Evolutionary conservation across 106 monocot species (phyloP).

Genomic region (Vanilla planifolia): DNA sequence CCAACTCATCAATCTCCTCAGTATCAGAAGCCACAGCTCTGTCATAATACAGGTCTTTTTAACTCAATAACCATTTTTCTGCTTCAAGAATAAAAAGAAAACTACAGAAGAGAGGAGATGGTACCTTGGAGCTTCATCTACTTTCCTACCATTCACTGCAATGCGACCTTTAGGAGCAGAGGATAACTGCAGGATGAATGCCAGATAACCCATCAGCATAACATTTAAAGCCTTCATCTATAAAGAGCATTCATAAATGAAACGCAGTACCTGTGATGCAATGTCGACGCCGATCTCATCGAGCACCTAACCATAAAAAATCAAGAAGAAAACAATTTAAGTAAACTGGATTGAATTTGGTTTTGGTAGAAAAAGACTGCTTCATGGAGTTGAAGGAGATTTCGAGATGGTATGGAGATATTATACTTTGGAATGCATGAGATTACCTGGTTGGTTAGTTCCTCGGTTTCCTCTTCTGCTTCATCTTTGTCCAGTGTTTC

Average conservation of each 20-base stretch:
- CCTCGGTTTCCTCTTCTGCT: constrained; percentile 96
- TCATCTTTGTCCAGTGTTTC: constrained; percentile 98
- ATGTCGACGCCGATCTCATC: constrained; percentile 98
- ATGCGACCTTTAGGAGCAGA: constrained; percentile 95
- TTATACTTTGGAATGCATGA: not conserved
- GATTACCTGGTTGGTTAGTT: constrained; percentile 86
- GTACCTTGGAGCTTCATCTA: constrained; percentile 58
- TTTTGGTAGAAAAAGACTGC: no score
- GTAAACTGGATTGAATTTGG: no score
- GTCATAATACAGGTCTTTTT: not conserved
- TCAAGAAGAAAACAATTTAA: constrained; percentile 1
- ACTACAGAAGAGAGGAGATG: no score
- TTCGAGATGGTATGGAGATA: no score
- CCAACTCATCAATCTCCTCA: constrained; percentile 69
- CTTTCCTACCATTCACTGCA: constrained; percentile 44
- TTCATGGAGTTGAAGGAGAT: no score
- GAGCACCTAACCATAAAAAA: constrained; percentile 52
- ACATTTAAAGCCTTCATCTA: not conserved
- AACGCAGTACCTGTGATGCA: constrained; percentile 66
- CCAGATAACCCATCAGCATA: not conserved
- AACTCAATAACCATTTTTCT: not conserved
- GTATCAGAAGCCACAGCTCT: constrained; percentile 35
- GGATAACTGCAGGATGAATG: constrained; percentile 48
- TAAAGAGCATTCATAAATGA: not conserved
- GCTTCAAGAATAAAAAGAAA: not conserved